Evolutionary conservation across 2,329 filamentous ascomycete species (phyloP), one percentile per base, ranked within the genome.

Genomic region (Mycosphaerelloides madeirae): DNA sequence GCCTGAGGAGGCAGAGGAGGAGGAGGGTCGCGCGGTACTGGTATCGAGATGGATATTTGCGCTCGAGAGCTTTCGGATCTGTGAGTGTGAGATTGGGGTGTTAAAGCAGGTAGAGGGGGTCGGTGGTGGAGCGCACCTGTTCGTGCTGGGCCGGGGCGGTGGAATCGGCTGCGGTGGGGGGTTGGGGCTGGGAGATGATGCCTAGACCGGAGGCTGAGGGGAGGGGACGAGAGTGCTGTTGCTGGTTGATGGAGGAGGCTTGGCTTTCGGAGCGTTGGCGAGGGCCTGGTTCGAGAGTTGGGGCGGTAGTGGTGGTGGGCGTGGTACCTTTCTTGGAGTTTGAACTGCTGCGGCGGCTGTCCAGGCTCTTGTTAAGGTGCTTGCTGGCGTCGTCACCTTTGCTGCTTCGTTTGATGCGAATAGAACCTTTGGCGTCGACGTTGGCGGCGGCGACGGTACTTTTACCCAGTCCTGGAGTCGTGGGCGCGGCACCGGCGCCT

Each of bases 391-490:
- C 52, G 59, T 67, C 42, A 48, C 61, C 37, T 66, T 69, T 41
- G 64, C 65, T 52, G 65, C 68, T 67, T 47, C 69, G 68, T 29
- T 70, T 69, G 44, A 66, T 65, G 48, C 71, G 67, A 51, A 75
- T 64, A 38, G 69, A 89, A 14, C 87, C 93, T 60, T 83, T 84
- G 2, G 88, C 93, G 64, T 93, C 89, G 31, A 96, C 85, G 42
- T 85, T 84, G 52, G 87, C 89, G 31, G 87, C 84, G 11, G 88
- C 88, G 13, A 96, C 90, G 0, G 93, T 97, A 53, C 84, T 90
- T 66, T 95, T 95, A 31, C 87, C 87, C 43, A 95, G 77, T 0
- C 91, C 90, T 0, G 93, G 91, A 0, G 91, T 97, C n/a, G 85
- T 84, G 0, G 93, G 93, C 2, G 76, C 76, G 32, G 89, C 90